Evolutionary conservation across 495 filamentous ascomycete genomes (phyloP).

Genomic region (Aspergillus homomorphus): DNA sequence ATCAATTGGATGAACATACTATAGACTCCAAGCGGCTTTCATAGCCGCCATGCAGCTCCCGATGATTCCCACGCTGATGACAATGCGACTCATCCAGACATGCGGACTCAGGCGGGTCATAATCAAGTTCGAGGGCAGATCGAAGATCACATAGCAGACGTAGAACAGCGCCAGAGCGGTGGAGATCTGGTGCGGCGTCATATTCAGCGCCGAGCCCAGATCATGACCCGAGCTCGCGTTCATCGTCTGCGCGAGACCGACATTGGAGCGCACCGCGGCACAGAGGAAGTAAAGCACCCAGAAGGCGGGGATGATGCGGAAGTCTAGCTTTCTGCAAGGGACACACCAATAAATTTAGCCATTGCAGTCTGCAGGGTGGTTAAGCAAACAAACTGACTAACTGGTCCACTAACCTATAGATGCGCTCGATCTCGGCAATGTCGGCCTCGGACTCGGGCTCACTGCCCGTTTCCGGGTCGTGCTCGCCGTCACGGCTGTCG

Average conservation of each 20-base stretch:
- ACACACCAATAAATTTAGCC: not conserved
- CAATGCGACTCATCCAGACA: conserved; percentile 91
- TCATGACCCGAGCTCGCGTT: conserved; percentile 66
- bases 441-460: conserved; percentile 19
- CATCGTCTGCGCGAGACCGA: conserved; percentile 90
- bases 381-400: not conserved
- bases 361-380: not conserved
- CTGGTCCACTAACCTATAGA: conserved; percentile 33
- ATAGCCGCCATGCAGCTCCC: conserved; percentile 80
- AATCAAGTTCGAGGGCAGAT: conserved; percentile 83
- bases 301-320: conserved; percentile 83
- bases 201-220: conserved; percentile 60
- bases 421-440: conserved; percentile 39
- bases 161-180: conserved; percentile 85
- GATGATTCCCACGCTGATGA: conserved; percentile 80
- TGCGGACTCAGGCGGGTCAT: conserved; percentile 84
- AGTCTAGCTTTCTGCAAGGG: conserved; percentile 63
- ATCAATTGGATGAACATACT: too few relatives aligned
- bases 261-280: conserved; percentile 87
- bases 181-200: conserved; percentile 72
- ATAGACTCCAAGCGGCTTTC: conserved; percentile 78
- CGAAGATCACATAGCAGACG: conserved; percentile 85
- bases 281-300: conserved; percentile 93
- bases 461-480: conserved; percentile 25
- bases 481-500: conserved; percentile 13